Evolutionary conservation across 129 eudicot species (phyloP).

Genomic region (Pseudognaphalium luteoalbum): DNA sequence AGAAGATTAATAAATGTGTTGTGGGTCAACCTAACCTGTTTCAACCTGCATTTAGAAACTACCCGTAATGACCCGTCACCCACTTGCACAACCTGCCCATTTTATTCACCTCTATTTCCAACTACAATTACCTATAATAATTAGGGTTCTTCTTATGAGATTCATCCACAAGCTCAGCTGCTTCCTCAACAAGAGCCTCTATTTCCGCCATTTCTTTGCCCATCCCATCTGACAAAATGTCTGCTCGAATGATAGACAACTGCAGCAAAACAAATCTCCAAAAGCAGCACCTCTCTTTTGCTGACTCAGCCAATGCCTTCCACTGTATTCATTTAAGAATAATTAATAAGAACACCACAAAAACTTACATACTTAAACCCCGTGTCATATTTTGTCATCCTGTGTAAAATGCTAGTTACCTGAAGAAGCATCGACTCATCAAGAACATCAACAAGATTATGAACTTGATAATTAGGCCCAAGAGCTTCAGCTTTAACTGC

Average conservation of each 20-base stretch:
- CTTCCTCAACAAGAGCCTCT: constrained; percentile 88
- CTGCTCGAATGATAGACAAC: constrained; percentile 65
- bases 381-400: constrained; percentile 5
- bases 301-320: constrained; percentile 81
- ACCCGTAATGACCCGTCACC: no score
- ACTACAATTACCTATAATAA: constrained; percentile 70
- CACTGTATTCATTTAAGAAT: constrained; percentile 47
- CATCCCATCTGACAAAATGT: constrained; percentile 54
- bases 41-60: no score
- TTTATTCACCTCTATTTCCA: constrained; percentile 2
- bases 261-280: constrained; percentile 94
- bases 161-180: constrained; percentile 91
- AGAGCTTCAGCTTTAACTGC: constrained; percentile 86
- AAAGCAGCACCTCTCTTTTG: constrained; percentile 72
- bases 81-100: neutral
- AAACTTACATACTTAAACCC: neutral
- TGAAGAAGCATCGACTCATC: constrained; percentile 89
- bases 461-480: constrained; percentile 69
- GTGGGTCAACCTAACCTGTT: no score
- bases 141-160: constrained; percentile 77
- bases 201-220: constrained; percentile 89
- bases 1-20: neutral
- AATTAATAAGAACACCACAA: neutral
- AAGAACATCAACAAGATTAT: constrained; percentile 67
- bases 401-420: constrained; percentile 42